Evolutionary conservation across 768 basidiomycete species (phyloP), one percentile per base, ranked within the genome.

Genomic region (Mycena chlorophos): DNA sequence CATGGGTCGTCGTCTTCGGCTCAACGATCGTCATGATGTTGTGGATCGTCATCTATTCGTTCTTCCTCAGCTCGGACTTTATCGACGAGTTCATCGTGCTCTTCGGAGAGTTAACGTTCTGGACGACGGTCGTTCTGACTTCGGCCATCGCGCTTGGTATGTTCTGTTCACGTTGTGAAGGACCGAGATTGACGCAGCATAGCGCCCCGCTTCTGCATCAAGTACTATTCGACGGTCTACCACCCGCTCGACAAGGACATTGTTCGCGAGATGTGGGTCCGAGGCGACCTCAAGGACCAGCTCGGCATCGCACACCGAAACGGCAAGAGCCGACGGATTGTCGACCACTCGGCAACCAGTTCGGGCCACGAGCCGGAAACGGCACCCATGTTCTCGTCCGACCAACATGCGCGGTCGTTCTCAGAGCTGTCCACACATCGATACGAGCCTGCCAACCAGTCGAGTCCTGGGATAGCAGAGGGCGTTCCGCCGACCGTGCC

Each of bases 11-110:
- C 19, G 83, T 90, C 48, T 71, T 89, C 49, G 91, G 89, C 28
- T 94, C 91, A 5, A 87, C 87, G 1, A 63, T 91, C n/a, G 76
- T 89, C 54, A 87, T 93, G 86, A 68, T 91, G 62, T 59, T 88
- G n/a, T 97, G 93, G 93, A 86, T 95, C 53, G 83, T 87, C 4
- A 75, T 94, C 42, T 98, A 93, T 70, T 96, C 94, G 2, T 87
- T 85, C 71, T 85, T 97, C 68, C 72, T 78, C 3, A 87, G 84
- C 57, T 74, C 72, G 53, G 84, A 89, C 60, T 96, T 94, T 68
- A 76, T 83, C 56, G 72, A 90, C 54, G 88, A 92, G 65, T 85
- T 87, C 25, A 68, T 74, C 31, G 76, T 93, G 45, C 77, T 97
- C 17, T 96, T 87, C 69, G 82, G 87, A 12, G 86, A 85, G 5